phyloP scores from a whole-genome alignment of 1,284 basidiomycete genomes.

The Pseudozyma hubeiensis region DNA sequence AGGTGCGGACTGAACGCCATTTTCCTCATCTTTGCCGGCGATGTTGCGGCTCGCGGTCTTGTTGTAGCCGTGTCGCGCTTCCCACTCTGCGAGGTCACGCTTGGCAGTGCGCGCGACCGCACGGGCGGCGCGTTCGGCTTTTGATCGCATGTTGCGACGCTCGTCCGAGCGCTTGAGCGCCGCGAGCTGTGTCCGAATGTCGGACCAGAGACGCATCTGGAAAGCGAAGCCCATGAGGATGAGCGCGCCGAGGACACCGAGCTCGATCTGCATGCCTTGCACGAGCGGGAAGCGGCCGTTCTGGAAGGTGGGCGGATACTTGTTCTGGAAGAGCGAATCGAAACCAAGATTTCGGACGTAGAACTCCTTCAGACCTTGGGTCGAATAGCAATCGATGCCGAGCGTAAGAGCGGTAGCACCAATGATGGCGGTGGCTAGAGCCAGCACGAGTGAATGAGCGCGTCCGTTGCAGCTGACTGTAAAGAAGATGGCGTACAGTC shows the following conservation, averaged over 20 bases:
- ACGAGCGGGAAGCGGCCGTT: slow-evolving; percentile 78
- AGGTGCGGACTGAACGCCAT: slow-evolving; percentile 1
- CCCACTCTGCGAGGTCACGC: slow-evolving; percentile 85
- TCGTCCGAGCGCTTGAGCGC: slow-evolving; percentile 82
- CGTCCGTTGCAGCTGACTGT: slow-evolving; percentile 44
- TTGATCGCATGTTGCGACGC: slow-evolving; percentile 78
- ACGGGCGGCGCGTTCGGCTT: slow-evolving; percentile 80
- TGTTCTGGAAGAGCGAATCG: slow-evolving; percentile 74
- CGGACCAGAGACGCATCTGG: slow-evolving; percentile 77
- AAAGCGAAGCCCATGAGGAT: slow-evolving; percentile 79
- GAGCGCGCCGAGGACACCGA: slow-evolving; percentile 84
- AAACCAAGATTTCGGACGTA: slow-evolving; percentile 95
- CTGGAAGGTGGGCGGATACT: slow-evolving; percentile 49
- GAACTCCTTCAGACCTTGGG: slow-evolving; percentile 85
- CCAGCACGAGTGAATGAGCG: slow-evolving; percentile 53
- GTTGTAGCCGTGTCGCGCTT: slow-evolving; percentile 79
- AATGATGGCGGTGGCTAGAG: slow-evolving; percentile 82
- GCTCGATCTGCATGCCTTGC: slow-evolving; percentile 91
- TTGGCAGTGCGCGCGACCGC: slow-evolving; percentile 76
- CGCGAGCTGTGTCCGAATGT: slow-evolving; percentile 80
- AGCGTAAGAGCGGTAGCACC: slow-evolving; percentile 92
- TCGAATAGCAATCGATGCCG: slow-evolving; percentile 85
- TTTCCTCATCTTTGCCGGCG: slow-evolving; percentile 24
- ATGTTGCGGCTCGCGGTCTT: slow-evolving; percentile 28
- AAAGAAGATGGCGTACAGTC: slow-evolving; percentile 69